A percentile compares a stretch with the other conserved stretches of the same genome.
These are phyloP conservation scores for Kwoniella dendrophila DNA, from an alignment of 768 basidiomycete species.

Conservation along the genomic window DNA sequence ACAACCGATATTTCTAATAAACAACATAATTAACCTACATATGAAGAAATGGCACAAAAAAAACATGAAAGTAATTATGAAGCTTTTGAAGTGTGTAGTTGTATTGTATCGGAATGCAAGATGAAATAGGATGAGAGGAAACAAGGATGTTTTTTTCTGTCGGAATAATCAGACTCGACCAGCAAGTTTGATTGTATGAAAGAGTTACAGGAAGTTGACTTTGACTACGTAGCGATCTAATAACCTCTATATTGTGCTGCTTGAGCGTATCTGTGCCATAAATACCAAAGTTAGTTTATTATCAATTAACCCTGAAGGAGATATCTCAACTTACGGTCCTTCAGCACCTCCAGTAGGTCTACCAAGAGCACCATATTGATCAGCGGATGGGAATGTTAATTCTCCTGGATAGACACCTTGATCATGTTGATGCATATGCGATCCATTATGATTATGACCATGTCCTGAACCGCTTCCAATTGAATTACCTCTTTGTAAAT, in stretches of 20 bases:
- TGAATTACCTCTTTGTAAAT: slow-evolving; percentile 46
- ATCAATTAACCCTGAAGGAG: background rate
- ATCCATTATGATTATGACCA: slow-evolving; percentile 21
- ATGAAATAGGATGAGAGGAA: too few relatives aligned
- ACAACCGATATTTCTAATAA: too few relatives aligned
- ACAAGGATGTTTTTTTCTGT: background rate
- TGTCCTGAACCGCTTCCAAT: slow-evolving; percentile 35
- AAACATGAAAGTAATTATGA: too few relatives aligned
- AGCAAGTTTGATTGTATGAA: slow-evolving; percentile 9
- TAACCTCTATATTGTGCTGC: slow-evolving; percentile 44
- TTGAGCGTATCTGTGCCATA: slow-evolving; percentile 39
- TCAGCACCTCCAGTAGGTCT: slow-evolving; percentile 48
- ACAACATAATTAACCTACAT: too few relatives aligned
- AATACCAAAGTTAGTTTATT: background rate
- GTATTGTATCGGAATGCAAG: too few relatives aligned
- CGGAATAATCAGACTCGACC: slow-evolving; percentile 11
- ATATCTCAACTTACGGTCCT: slow-evolving; percentile 42
- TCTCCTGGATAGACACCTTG: slow-evolving; percentile 33
- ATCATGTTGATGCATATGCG: slow-evolving; percentile 4
- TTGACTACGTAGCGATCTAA: background rate
- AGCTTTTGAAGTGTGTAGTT: too few relatives aligned
- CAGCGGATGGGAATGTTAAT: slow-evolving; percentile 31
- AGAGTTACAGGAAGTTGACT: background rate
- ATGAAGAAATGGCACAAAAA: too few relatives aligned
- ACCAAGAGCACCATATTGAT: slow-evolving; percentile 35